These are phyloP conservation scores for Umbellularia californica DNA, from an alignment of 164 flowering plant genomes.

Conservation along the genomic window DNA sequence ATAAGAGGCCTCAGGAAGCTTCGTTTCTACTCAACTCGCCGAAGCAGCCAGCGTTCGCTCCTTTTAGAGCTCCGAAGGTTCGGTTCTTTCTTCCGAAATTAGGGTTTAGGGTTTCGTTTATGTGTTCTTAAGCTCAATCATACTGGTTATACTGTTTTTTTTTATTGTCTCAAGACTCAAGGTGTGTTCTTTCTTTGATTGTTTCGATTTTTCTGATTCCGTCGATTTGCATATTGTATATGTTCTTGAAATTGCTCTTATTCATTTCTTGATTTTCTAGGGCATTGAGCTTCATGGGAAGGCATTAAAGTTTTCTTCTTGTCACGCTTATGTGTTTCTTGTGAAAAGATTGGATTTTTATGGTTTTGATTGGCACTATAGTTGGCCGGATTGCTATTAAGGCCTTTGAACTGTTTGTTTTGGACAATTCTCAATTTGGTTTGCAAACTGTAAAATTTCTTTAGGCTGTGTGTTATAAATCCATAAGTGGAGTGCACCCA, in stretches of 20 bases:
- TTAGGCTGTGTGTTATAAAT: no score
- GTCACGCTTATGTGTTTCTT: background rate
- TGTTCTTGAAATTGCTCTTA: background rate
- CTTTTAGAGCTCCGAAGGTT: background rate
- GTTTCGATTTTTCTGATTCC: background rate
- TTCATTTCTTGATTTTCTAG: background rate
- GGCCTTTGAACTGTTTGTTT: background rate
- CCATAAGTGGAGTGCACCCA: no score
- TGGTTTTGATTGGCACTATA: background rate
- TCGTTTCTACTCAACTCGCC: background rate
- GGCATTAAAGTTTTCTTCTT: background rate
- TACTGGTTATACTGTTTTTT: no score
- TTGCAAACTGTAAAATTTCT: background rate
- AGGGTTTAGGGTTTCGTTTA: no score
- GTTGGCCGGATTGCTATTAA: background rate
- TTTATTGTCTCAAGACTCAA: no score
- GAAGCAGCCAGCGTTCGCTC: background rate
- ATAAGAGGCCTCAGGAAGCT: no score
- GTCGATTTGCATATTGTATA: background rate
- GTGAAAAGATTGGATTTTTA: background rate
- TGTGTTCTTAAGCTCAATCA: no score
- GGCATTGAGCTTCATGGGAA: background rate
- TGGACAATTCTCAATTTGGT: no score
- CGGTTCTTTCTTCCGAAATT: background rate
- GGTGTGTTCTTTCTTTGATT: background rate